Base-by-base conservation (phyloP, 2,329 filamentous ascomycete genomes). In the Remersonia thermophila region DNA sequence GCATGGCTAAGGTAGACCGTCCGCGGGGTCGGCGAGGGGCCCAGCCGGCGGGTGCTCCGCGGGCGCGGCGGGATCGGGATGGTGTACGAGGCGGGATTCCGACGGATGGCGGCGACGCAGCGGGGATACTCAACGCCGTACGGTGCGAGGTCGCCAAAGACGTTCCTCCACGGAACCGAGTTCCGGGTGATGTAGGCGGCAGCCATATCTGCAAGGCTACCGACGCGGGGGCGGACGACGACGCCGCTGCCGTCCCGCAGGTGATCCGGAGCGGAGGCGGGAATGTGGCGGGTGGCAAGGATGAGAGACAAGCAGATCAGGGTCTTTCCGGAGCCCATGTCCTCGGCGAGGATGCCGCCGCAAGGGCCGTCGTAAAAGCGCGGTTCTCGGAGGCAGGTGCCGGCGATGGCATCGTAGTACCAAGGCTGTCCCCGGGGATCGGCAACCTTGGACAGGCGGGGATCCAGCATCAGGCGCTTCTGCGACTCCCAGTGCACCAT, bases 271-370 rank as follows among this genome's bases (percentile, higher is more conserved):
- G 80, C 70, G 13, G 66, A 59, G 4, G 83, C 72, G 9, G 77
- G 70, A 42, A 87, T 71, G 23, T 77, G 65, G 47, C 72, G 76
- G 0, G 84, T 93, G 3, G 84, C 78, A 17, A 93, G 63, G 27
- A 95, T 77, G 2, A 85, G 60, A 6, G 80, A 68, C 13, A 96
- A 60, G 44, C 82, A 89, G 9, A 95, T 93, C 17, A 95, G 59
- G 0, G 89, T 95, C 61, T 95, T 96, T 0, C 89, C 87, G 0
- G 71, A 61, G 5, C 80, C 80, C 82, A 87, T 87, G 44, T 83
- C 79, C 51, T 91, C 83, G 0, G 82, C 81, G 11, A 86, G 60
- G 11, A 89, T 80, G 3, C 86, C 89, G 25, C 87, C 86, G 39
- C 70, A 67, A 4, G 78, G 71, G 17, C 75, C 69, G 30, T 91